Percentiles rank a stretch among this genome's conserved stretches.
These are phyloP conservation scores for Hypoxylon crocopeplum DNA, from an alignment of 495 filamentous ascomycete species.

Conservation along the genomic window DNA sequence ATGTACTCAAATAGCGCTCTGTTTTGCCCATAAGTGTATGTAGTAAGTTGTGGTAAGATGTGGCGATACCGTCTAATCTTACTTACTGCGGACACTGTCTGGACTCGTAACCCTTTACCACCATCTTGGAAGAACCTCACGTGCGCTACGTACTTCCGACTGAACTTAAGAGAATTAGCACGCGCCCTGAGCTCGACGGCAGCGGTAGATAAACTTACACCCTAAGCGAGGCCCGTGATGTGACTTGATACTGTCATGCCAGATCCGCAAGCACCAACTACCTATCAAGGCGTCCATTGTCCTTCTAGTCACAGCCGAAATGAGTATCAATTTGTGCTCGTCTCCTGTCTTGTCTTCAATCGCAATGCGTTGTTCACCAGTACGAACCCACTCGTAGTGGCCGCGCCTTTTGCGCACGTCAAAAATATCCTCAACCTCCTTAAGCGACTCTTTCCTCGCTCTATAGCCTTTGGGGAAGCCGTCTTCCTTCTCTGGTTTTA, in stretches of 20 bases:
- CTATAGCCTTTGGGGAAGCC: slow-evolving; percentile 22
- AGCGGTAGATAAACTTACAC: slow-evolving; percentile 8
- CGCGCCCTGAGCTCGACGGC: neutral
- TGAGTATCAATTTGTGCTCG: slow-evolving; percentile 30
- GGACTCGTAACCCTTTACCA: slow-evolving; percentile 14
- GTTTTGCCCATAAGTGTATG: no score
- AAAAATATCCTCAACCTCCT: slow-evolving; percentile 27
- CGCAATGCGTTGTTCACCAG: slow-evolving; percentile 35
- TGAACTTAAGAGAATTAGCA: slow-evolving; percentile 16
- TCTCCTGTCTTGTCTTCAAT: slow-evolving; percentile 27
- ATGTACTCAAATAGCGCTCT: no score
- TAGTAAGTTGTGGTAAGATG: no score
- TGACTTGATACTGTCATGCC: slow-evolving; percentile 29
- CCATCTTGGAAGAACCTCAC: slow-evolving; percentile 28
- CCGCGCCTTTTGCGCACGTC: slow-evolving; percentile 26
- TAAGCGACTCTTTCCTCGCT: slow-evolving; percentile 22
- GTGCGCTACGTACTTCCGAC: slow-evolving; percentile 13
- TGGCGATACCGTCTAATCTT: no score
- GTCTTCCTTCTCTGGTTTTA: slow-evolving; percentile 30
- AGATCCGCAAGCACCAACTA: slow-evolving; percentile 46
- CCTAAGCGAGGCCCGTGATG: neutral
- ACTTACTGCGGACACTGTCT: no score
- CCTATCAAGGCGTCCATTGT: slow-evolving; percentile 43
- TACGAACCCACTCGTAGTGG: slow-evolving; percentile 38
- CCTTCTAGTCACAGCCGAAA: slow-evolving; percentile 33